phyloP scores from a whole-genome alignment of 257 asterid genomes.

The Capsicum baccatum region DNA sequence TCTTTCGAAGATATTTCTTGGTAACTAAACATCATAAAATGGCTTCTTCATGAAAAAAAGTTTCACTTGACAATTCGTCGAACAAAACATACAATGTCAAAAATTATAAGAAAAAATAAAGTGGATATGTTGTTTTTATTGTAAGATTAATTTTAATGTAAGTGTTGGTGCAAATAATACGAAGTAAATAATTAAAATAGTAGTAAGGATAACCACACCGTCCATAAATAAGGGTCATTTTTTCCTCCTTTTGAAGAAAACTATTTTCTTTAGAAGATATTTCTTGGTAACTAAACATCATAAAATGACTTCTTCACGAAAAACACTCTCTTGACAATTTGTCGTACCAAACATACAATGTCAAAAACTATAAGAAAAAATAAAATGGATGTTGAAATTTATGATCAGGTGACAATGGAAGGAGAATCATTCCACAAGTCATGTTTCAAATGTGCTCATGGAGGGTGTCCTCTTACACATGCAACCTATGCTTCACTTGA shows the following conservation, averaged over 20 bases:
- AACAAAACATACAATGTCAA: neutral
- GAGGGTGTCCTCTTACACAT: slow-evolving; percentile 69
- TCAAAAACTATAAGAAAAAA: no score
- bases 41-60: no score
- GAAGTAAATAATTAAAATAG: neutral
- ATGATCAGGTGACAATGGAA: slow-evolving; percentile 60
- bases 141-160: neutral
- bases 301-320: neutral
- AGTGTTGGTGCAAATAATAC: neutral
- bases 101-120: neutral
- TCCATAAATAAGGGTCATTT: neutral
- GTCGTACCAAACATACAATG: neutral
- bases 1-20: neutral
- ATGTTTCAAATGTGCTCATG: slow-evolving; percentile 70
- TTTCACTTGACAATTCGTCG: neutral
- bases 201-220: neutral
- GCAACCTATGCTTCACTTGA: slow-evolving; percentile 63
- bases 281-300: neutral
- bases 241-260: neutral
- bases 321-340: neutral
- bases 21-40: neutral
- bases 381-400: neutral
- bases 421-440: slow-evolving; percentile 70
- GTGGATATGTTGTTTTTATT: no score
- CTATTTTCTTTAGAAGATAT: neutral